Percentiles rank a stretch among this genome's conserved stretches.
phyloP scores from a whole-genome alignment of 768 basidiomycete species.

The Cytidiella melzeri region DNA sequence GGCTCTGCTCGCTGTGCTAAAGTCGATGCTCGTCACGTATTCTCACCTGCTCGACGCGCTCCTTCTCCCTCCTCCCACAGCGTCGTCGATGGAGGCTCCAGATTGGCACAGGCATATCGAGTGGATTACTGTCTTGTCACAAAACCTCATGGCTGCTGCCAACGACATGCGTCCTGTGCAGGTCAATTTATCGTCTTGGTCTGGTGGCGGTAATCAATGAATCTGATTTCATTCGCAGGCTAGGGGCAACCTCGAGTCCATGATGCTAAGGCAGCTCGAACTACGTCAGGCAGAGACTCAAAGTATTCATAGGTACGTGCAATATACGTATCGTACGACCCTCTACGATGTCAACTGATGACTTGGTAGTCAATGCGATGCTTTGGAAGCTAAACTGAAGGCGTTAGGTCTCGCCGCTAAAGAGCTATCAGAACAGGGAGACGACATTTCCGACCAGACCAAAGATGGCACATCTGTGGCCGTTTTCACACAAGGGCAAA shows the following conservation, averaged over 20 bases:
- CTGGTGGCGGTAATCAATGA: neutral
- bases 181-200: constrained; percentile 32
- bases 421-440: constrained; percentile 2
- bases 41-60: constrained; percentile 67
- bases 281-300: constrained; percentile 67
- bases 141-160: constrained; percentile 86
- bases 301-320: constrained; percentile 58
- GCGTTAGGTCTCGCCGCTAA: constrained; percentile 36
- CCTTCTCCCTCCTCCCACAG: constrained; percentile 51
- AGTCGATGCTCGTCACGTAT: constrained; percentile 75
- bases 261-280: constrained; percentile 79
- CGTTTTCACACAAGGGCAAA: too few relatives aligned
- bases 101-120: constrained; percentile 74
- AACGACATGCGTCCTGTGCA: constrained; percentile 89
- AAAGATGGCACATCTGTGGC: too few relatives aligned
- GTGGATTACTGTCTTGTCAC: constrained; percentile 75
- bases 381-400: constrained; percentile 55
- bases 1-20: constrained; percentile 63
- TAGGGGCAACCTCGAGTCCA: constrained; percentile 69
- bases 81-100: constrained; percentile 41
- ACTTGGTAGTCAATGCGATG: constrained; percentile 59
- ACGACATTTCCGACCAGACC: neutral
- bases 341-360: neutral
- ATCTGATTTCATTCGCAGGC: constrained; percentile 60
- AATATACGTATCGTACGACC: neutral